Conservation (phyloP, 2,329 filamentous ascomycete species). For the Arthrobotrys megalospora region DNA sequence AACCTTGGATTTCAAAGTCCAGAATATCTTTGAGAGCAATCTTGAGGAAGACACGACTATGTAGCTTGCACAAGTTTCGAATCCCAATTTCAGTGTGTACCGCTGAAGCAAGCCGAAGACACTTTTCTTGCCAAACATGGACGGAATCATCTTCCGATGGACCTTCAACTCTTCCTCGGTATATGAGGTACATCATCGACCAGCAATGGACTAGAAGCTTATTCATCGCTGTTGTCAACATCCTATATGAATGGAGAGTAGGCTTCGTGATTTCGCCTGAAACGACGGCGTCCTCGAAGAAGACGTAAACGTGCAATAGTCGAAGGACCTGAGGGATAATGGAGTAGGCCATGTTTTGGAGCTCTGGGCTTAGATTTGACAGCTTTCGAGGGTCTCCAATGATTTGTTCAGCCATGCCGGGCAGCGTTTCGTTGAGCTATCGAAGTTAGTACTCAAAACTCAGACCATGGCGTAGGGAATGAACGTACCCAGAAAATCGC, state of each 20-base stretch:
- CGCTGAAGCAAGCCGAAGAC: conserved; percentile 82
- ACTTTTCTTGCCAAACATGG: conserved; percentile 58
- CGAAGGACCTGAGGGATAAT: conserved; percentile 80
- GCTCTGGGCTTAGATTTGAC: conserved; percentile 70
- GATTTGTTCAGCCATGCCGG: conserved; percentile 55
- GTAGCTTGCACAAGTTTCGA: conserved; percentile 85
- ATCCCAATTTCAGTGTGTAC: conserved; percentile 89
- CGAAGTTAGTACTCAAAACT: not conserved
- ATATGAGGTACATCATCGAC: conserved; percentile 80
- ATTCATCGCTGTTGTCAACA: conserved; percentile 79
- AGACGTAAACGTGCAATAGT: conserved; percentile 82
- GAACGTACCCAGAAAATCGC: conserved; percentile 73
- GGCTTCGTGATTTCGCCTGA: conserved; percentile 79
- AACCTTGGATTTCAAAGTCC: conserved; percentile 78
- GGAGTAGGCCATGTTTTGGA: conserved; percentile 80
- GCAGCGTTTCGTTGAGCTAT: conserved; percentile 54
- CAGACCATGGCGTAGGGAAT: conserved; percentile 65
- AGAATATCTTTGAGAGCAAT: conserved; percentile 89
- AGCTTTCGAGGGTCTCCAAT: conserved; percentile 51
- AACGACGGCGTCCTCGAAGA: conserved; percentile 88
- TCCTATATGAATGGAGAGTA: conserved; percentile 70
- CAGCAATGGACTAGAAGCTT: conserved; percentile 91
- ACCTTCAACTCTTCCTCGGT: conserved; percentile 60
- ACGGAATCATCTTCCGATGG: conserved; percentile 45
- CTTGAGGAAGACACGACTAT: conserved; percentile 84